Conservation (phyloP, 2,329 filamentous ascomycete genomes). For the Bipolaris cookei region DNA sequence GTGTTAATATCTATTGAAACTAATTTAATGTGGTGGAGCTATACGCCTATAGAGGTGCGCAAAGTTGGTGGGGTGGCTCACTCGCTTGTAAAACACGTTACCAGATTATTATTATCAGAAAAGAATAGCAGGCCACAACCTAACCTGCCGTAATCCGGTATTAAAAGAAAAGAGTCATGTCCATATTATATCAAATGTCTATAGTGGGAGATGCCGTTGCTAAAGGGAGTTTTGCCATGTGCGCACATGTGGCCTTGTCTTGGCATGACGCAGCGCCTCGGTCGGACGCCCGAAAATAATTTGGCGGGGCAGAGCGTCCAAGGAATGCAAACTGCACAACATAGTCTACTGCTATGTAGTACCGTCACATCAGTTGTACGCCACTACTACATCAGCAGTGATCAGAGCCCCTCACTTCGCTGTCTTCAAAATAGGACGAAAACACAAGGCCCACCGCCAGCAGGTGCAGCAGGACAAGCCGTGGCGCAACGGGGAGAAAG, state of each 20-base stretch:
- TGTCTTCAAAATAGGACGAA: slow-evolving; percentile 58
- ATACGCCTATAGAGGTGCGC: too few relatives aligned
- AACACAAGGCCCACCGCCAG: slow-evolving; percentile 54
- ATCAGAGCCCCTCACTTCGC: not conserved
- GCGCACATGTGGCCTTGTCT: not conserved
- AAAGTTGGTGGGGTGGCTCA: too few relatives aligned
- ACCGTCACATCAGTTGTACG: slow-evolving; percentile 6
- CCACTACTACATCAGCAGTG: not conserved
- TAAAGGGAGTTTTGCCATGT: too few relatives aligned
- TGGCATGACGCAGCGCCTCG: slow-evolving; percentile 16
- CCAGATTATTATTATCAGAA: too few relatives aligned
- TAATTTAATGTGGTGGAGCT: too few relatives aligned
- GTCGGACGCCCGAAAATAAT: slow-evolving; percentile 15
- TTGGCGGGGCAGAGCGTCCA: slow-evolving; percentile 6
- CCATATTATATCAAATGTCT: too few relatives aligned
- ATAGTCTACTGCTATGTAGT: not conserved
- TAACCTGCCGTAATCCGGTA: too few relatives aligned
- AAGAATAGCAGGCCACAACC: too few relatives aligned
- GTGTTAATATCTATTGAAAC: too few relatives aligned
- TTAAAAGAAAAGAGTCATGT: too few relatives aligned
- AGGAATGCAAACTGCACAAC: not conserved
- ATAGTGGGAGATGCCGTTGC: too few relatives aligned
- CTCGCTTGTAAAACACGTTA: too few relatives aligned
- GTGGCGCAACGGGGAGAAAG: slow-evolving; percentile 39
- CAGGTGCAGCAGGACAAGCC: slow-evolving; percentile 43